These are phyloP conservation scores for Massariosphaeria phaeospora DNA, from an alignment of 495 filamentous ascomycete species.

Conservation along the genomic window DNA sequence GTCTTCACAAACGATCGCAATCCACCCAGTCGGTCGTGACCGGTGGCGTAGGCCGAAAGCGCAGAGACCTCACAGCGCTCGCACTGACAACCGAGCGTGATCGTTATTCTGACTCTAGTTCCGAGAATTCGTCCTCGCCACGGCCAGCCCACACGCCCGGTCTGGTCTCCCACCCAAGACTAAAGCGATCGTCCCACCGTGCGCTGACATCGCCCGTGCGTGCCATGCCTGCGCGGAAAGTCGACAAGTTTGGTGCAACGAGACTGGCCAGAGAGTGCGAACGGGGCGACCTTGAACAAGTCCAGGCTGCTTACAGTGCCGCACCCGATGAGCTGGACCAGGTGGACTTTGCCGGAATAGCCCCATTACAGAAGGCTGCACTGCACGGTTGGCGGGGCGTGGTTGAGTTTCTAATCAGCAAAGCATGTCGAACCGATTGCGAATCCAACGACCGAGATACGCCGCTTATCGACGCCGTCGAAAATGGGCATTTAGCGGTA, in stretches of 20 bases:
- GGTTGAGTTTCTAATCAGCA: conserved; percentile 72
- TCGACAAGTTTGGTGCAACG: conserved; percentile 81
- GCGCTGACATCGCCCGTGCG: conserved; percentile 32
- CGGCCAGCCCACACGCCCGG: conserved; percentile 13
- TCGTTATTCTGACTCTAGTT: conserved; percentile 30
- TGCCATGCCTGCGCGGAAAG: conserved; percentile 60
- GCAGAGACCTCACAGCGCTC: conserved; percentile 24
- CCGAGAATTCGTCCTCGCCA: conserved; percentile 29
- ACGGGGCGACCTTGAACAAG: conserved; percentile 65
- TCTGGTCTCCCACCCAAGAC: conserved; percentile 16
- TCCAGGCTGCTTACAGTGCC: conserved; percentile 63
- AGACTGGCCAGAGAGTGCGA: conserved; percentile 78
- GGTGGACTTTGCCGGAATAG: conserved; percentile 88
- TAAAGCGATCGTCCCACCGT: conserved; percentile 30
- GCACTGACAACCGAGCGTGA: conserved; percentile 12
- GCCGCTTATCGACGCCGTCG: conserved; percentile 89
- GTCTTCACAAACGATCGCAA: conserved; percentile 28
- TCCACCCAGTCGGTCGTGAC: conserved; percentile 28
- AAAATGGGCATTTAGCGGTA: conserved; percentile 88
- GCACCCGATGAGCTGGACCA: conserved; percentile 82
- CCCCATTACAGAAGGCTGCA: conserved; percentile 85
- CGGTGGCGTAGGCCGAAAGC: conserved; percentile 21
- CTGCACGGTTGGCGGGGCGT: conserved; percentile 77
- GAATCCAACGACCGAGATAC: conserved; percentile 85
- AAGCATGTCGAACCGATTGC: conserved; percentile 74